phyloP scores from a whole-genome alignment of 768 basidiomycete genomes.

The Boletus rubescentipes region DNA sequence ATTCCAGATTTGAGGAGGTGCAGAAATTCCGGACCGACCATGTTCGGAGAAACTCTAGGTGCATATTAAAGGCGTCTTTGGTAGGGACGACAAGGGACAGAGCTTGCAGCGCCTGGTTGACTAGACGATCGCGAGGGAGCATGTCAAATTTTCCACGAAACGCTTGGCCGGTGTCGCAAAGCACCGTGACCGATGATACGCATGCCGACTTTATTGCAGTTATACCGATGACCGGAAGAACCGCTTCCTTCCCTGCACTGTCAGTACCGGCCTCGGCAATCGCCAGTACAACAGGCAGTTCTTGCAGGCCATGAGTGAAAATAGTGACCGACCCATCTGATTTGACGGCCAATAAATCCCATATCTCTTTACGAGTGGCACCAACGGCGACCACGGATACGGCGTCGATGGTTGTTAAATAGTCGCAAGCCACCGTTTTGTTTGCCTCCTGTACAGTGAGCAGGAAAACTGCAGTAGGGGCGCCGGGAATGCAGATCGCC shows the following conservation, averaged over 20 bases:
- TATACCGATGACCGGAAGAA: conserved; percentile 32
- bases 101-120: conserved; percentile 56
- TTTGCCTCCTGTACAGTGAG: conserved; percentile 43
- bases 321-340: conserved; percentile 54
- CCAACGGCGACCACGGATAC: conserved; percentile 56
- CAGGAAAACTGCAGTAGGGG: conserved; percentile 46
- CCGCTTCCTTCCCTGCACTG: not conserved
- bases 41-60: conserved; percentile 51
- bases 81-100: conserved; percentile 61
- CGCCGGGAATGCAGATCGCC: conserved; percentile 53
- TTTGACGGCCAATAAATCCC: conserved; percentile 69
- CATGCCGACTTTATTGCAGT: conserved; percentile 47
- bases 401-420: conserved; percentile 42
- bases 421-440: conserved; percentile 40
- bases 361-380: conserved; percentile 59
- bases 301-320: conserved; percentile 59
- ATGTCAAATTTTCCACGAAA: conserved; percentile 54
- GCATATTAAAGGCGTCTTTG: conserved; percentile 54
- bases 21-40: conserved; percentile 54
- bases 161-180: conserved; percentile 50
- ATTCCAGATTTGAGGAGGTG: conserved; percentile 48
- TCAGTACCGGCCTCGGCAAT: conserved; percentile 9
- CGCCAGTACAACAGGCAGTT: conserved; percentile 39
- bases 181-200: conserved; percentile 51
- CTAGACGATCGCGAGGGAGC: conserved; percentile 53